Evolutionary conservation across 805 yeast genomes (phyloP).

Genomic region (Starmerella stellata): DNA sequence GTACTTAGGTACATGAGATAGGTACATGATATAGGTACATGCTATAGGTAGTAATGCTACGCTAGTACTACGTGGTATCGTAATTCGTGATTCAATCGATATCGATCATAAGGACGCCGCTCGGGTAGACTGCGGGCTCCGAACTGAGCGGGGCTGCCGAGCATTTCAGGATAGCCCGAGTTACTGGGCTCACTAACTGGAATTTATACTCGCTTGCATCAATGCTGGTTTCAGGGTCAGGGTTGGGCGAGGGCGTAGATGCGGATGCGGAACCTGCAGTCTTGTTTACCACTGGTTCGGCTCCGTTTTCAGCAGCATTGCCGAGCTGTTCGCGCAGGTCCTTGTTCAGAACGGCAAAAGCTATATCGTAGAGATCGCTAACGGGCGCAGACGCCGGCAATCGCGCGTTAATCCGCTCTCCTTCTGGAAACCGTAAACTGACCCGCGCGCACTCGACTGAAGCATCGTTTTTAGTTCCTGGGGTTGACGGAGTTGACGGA

Average conservation of each 20-base stretch:
- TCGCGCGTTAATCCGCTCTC: constrained; percentile 38
- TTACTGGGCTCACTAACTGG: constrained; percentile 37
- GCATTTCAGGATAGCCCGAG: constrained; percentile 31
- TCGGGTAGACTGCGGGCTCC: constrained; percentile 38
- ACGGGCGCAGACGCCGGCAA: constrained; percentile 32
- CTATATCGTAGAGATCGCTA: constrained; percentile 53
- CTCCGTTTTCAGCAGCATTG: not conserved
- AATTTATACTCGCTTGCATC: constrained; percentile 28
- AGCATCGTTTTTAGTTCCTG: too few species aligned
- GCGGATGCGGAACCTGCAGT: too few species aligned
- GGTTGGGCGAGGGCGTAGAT: too few species aligned
- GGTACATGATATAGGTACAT: too few species aligned
- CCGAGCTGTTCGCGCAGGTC: constrained; percentile 13
- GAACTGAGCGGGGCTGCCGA: constrained; percentile 25
- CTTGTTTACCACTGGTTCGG: too few species aligned
- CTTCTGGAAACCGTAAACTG: constrained; percentile 49
- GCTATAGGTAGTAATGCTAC: too few species aligned
- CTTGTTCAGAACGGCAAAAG: constrained; percentile 32
- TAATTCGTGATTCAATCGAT: not conserved
- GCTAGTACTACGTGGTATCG: not conserved
- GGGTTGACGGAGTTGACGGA: constrained; percentile 18
- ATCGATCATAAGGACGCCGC: constrained; percentile 44
- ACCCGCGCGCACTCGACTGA: too few species aligned
- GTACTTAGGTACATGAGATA: too few species aligned
- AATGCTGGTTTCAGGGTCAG: too few species aligned